A percentile compares a stretch with the other conserved stretches of the same genome.
phyloP scores from a whole-genome alignment of 2,329 filamentous ascomycete genomes.

The Cladophialophora yegresii region DNA sequence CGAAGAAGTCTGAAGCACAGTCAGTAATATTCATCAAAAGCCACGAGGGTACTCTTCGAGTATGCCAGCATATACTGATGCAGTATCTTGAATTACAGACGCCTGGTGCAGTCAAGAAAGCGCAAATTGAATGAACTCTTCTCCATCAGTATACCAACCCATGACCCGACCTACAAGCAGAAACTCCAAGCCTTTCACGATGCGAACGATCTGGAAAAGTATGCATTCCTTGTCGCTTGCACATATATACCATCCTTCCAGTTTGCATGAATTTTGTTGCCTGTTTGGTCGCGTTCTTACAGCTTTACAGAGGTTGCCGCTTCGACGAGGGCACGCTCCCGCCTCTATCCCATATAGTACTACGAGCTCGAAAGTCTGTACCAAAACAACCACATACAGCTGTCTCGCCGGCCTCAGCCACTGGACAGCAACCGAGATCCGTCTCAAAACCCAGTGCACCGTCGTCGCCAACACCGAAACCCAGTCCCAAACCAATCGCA shows the following conservation, averaged over 20 bases:
- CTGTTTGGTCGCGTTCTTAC: slow-evolving; percentile 22
- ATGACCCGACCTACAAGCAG: slow-evolving; percentile 57
- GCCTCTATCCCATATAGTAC: slow-evolving; percentile 40
- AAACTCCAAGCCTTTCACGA: slow-evolving; percentile 58
- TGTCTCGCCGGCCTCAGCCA: slow-evolving; percentile 4
- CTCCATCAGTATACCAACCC: slow-evolving; percentile 64
- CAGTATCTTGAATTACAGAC: slow-evolving; percentile 46
- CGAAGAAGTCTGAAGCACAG: slow-evolving; percentile 56
- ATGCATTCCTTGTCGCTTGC: slow-evolving; percentile 41
- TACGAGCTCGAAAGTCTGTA: slow-evolving; percentile 32
- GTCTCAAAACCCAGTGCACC: slow-evolving; percentile 1
- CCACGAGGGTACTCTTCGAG: slow-evolving; percentile 35
- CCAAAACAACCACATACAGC: slow-evolving; percentile 34
- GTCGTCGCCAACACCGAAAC: slow-evolving; percentile 13
- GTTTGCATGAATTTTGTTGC: slow-evolving; percentile 12
- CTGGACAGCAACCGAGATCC: slow-evolving; percentile 4
- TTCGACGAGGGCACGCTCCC: slow-evolving; percentile 60
- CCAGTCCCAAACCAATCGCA: slow-evolving; percentile 4
- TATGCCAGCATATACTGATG: slow-evolving; percentile 41
- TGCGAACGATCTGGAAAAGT: slow-evolving; percentile 60
- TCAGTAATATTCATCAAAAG: slow-evolving; percentile 45
- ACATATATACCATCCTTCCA: slow-evolving; percentile 17
- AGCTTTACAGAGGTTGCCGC: slow-evolving; percentile 53
- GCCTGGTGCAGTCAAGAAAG: slow-evolving; percentile 76
- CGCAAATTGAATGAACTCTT: slow-evolving; percentile 88